Percentiles rank a stretch among this genome's conserved stretches.
Evolutionary conservation across 1,139 yeast species (phyloP).

Genomic region (Saccharomyces hybrid): DNA sequence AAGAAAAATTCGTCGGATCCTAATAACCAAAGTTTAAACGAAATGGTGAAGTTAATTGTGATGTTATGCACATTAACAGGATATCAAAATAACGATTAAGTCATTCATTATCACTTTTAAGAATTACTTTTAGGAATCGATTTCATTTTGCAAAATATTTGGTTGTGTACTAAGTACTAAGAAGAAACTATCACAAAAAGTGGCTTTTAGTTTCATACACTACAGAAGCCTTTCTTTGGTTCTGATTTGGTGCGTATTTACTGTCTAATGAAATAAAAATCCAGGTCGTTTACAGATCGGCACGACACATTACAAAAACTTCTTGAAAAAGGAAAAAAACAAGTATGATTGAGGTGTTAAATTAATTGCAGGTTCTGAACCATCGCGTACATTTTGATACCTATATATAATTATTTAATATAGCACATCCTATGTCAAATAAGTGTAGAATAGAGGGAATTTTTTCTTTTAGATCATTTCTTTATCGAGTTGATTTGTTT

Average conservation of each 20-base stretch:
- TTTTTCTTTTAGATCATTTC: constrained; percentile 2
- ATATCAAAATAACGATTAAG: constrained; percentile 27
- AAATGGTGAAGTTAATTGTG: constrained; percentile 50
- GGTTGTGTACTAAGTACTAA: neutral
- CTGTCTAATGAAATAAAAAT: too few relatives aligned
- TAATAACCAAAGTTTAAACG: constrained; percentile 36
- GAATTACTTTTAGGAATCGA: neutral
- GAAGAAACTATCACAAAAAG: neutral
- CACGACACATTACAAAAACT: neutral
- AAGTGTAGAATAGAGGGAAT: neutral
- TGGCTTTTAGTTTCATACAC: neutral
- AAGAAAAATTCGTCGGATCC: constrained; percentile 20
- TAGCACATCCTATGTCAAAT: neutral
- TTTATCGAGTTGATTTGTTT: constrained; percentile 42
- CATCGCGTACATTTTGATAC: neutral
- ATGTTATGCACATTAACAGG: constrained; percentile 50
- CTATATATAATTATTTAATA: neutral
- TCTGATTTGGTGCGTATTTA: too few relatives aligned
- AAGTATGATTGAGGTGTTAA: neutral
- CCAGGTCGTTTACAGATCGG: neutral
- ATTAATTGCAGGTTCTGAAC: neutral
- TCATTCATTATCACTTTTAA: too few relatives aligned
- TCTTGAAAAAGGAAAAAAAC: neutral
- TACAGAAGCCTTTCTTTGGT: neutral
- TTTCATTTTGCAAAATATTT: neutral